Evolutionary conservation across 305 asterid genomes (phyloP).

Genomic region (Fraxinus latifolia): DNA sequence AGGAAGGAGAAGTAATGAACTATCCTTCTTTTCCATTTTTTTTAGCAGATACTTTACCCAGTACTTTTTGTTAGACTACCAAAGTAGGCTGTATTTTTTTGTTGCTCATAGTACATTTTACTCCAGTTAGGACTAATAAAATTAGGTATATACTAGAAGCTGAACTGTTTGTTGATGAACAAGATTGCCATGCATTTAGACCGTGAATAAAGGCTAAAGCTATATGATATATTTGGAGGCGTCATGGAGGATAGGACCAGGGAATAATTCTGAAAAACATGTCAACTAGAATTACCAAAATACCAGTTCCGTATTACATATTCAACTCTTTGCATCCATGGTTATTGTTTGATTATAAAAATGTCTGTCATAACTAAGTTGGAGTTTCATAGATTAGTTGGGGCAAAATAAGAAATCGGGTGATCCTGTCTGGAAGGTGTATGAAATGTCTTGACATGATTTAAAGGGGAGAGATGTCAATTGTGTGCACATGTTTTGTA

Average conservation of each 20-base stretch:
- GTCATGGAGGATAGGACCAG: background rate
- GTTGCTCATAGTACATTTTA: background rate
- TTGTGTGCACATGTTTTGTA: background rate
- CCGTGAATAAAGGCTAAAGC: background rate
- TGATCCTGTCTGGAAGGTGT: background rate
- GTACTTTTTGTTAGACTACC: background rate
- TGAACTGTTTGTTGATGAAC: background rate
- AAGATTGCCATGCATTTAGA: background rate
- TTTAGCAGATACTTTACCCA: background rate
- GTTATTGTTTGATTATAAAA: background rate
- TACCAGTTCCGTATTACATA: background rate
- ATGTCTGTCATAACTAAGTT: background rate
- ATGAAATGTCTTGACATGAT: background rate
- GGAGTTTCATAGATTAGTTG: background rate
- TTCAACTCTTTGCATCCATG: background rate
- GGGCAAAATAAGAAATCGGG: background rate
- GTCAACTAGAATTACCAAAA: background rate
- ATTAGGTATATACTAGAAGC: background rate
- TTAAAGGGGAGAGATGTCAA: background rate
- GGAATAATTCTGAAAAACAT: background rate
- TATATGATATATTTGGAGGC: background rate
- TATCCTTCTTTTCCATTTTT: background rate
- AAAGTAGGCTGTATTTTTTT: background rate
- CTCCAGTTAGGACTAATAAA: background rate
- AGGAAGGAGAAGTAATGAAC: conserved; percentile 54